phyloP scores from a whole-genome alignment of 192 early-diverging fungal species.

The Coemansia sp. region DNA sequence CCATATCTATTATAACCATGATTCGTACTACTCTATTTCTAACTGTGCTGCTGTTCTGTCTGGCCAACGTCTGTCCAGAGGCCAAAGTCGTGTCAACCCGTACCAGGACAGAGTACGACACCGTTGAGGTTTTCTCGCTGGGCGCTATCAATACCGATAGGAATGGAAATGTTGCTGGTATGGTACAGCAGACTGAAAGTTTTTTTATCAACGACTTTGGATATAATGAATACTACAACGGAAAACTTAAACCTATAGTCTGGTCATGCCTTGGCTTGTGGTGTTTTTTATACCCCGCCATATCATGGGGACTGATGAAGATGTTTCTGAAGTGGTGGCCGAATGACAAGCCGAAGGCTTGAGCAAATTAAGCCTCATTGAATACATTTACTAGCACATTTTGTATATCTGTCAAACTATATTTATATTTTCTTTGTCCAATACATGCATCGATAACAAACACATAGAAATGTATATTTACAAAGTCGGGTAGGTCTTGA shows the following conservation, averaged over 20 bases:
- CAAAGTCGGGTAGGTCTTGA: constrained; percentile 73
- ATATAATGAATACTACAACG: not conserved
- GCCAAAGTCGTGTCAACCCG: not conserved
- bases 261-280: not conserved
- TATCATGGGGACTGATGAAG: no score
- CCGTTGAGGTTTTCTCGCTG: not conserved
- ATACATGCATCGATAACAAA: constrained; percentile 1
- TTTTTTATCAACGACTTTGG: constrained; percentile 4
- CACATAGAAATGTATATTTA: constrained; percentile 7
- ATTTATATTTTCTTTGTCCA: not conserved
- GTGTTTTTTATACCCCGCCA: not conserved
- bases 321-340: no score
- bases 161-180: not conserved
- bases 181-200: not conserved
- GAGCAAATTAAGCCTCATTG: no score
- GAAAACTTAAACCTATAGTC: no score
- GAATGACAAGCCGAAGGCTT: no score
- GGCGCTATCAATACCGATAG: not conserved
- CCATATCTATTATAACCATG: not conserved
- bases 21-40: not conserved
- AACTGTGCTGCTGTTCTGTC: not conserved
- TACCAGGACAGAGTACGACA: not conserved
- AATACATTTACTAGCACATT: no score
- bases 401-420: not conserved
- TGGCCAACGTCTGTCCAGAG: not conserved